Percentiles rank a stretch among this genome's conserved stretches.
phyloP scores from a whole-genome alignment of 2,329 filamentous ascomycete genomes.

The Aspergillus melleus region DNA sequence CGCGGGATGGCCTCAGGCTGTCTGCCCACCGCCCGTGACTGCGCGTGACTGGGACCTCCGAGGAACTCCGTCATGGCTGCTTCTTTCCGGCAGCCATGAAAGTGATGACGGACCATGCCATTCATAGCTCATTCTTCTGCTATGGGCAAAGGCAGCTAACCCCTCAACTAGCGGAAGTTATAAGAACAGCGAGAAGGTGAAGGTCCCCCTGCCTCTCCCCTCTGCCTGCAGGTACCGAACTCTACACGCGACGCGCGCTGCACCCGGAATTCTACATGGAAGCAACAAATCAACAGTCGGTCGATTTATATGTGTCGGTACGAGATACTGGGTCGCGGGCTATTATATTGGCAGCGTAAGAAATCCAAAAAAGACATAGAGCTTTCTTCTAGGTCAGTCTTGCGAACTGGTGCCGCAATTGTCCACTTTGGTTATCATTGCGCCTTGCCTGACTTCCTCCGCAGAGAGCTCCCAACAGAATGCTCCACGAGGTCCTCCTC shows the following conservation, averaged over 20 bases:
- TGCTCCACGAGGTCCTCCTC: slow-evolving; percentile 98
- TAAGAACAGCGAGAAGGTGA: no score
- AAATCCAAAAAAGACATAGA: slow-evolving; percentile 26
- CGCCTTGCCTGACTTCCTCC: slow-evolving; percentile 7
- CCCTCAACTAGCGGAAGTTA: background rate
- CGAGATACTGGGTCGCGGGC: slow-evolving; percentile 44
- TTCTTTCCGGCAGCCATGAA: background rate
- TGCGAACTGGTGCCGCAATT: background rate
- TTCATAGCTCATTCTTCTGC: background rate
- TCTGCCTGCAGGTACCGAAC: no score
- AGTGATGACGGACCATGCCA: background rate
- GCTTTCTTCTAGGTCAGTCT: slow-evolving; percentile 26
- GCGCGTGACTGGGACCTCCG: background rate
- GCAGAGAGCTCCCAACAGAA: slow-evolving; percentile 45
- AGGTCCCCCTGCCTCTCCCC: background rate
- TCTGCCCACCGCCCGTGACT: slow-evolving; percentile 1
- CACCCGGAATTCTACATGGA: background rate
- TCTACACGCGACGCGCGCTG: background rate
- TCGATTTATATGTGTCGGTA: slow-evolving; percentile 46
- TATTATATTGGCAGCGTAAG: slow-evolving; percentile 44
- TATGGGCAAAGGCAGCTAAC: background rate
- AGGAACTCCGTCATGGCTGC: background rate
- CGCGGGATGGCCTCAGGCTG: slow-evolving; percentile 3
- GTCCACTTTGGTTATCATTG: background rate
- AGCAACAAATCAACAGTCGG: background rate